Evolutionary conservation across 1,284 basidiomycete genomes (phyloP).

Genomic region (Jaminaea rosea): DNA sequence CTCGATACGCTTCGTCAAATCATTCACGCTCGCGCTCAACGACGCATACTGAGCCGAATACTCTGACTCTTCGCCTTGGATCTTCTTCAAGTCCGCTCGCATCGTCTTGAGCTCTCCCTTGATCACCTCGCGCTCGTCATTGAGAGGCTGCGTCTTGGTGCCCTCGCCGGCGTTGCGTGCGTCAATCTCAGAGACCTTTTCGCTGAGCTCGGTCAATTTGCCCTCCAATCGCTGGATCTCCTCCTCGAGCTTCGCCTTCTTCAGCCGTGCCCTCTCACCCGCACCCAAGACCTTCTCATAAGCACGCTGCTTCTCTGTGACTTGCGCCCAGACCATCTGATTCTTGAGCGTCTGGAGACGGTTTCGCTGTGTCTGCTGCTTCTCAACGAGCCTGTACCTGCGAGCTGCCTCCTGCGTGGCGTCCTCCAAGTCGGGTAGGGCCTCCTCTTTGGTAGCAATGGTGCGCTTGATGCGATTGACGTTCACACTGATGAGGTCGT

Average conservation of each 20-base stretch:
- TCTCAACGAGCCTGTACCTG: constrained; percentile 63
- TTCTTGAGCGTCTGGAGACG: constrained; percentile 64
- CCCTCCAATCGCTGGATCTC: no score
- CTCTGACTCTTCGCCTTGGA: not conserved
- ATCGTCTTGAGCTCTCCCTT: constrained; percentile 36
- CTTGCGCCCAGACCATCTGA: constrained; percentile 82
- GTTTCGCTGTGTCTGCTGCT: constrained; percentile 62
- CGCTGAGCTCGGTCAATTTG: no score
- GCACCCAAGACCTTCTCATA: constrained; percentile 16
- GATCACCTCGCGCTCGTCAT: constrained; percentile 18
- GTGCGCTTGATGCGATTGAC: constrained; percentile 28
- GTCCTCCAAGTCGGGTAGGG: constrained; percentile 63
- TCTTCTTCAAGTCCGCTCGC: not conserved
- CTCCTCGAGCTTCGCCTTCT: no score
- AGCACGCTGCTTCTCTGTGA: constrained; percentile 58
- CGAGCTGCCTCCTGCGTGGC: constrained; percentile 57
- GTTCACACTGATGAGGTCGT: constrained; percentile 59
- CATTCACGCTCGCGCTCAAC: constrained; percentile 50
- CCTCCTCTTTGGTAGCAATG: constrained; percentile 52
- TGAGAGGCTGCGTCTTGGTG: constrained; percentile 16
- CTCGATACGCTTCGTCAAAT: constrained; percentile 54
- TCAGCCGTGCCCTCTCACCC: no score
- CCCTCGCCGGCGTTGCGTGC: no score
- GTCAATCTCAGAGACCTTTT: no score
- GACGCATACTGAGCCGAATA: not conserved